Conservation (phyloP, 192 early-diverging fungal species). For the Umbelopsis isabellina region DNA sequence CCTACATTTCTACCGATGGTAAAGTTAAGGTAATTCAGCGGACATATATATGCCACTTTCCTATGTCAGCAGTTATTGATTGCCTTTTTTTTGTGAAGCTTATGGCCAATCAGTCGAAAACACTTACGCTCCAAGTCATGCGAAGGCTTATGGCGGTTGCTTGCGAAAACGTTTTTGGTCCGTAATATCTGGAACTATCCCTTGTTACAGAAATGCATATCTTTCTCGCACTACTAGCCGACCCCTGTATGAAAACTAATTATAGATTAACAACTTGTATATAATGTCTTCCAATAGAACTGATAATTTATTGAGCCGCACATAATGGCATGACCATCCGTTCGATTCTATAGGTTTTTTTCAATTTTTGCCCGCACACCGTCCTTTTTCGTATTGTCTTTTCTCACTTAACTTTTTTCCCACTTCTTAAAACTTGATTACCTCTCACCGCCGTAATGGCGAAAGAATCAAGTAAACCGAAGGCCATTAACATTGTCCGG, state of each 20-base stretch:
- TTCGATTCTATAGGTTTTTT: no score
- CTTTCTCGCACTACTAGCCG: background rate
- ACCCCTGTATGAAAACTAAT: background rate
- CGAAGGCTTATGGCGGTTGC: conserved; percentile 5
- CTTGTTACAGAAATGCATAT: background rate
- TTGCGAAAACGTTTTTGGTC: conserved; percentile 2
- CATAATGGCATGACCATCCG: no score
- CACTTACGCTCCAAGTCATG: conserved; percentile 16
- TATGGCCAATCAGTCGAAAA: conserved; percentile 12
- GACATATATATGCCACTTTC: background rate
- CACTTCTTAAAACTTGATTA: background rate
- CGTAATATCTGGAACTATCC: background rate
- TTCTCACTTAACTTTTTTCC: background rate
- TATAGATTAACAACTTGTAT: no score
- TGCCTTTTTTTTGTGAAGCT: background rate
- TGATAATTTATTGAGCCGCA: no score
- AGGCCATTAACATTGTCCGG: conserved; percentile 18
- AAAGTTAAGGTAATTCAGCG: conserved; percentile 1
- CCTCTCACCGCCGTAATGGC: conserved; percentile 17
- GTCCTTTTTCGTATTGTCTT: no score
- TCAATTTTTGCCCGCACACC: no score
- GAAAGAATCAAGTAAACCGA: conserved; percentile 18
- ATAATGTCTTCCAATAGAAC: no score
- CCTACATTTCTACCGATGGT: conserved; percentile 3
- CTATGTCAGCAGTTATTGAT: background rate